Conservation (phyloP, 1,284 basidiomycete species). For the Ceraceosorus guamensis region DNA sequence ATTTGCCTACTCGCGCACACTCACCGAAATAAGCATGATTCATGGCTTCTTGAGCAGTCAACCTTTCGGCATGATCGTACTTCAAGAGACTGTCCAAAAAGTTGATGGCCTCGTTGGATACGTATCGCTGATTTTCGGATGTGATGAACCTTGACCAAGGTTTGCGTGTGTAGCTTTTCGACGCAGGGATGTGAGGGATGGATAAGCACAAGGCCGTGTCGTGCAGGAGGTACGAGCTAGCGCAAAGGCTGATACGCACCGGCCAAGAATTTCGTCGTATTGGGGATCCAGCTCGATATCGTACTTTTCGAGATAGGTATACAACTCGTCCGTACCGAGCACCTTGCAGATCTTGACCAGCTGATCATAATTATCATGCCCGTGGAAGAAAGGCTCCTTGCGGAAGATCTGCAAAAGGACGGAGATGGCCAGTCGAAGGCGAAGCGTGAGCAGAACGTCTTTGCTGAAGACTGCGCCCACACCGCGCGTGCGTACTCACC, state of each 20-base stretch:
- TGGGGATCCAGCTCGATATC: conserved; percentile 61
- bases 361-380: conserved; percentile 98
- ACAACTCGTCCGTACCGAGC: conserved; percentile 89
- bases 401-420: conserved; percentile 70
- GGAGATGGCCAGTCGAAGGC: neutral
- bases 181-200: conserved; percentile 73
- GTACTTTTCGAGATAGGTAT: conserved; percentile 55
- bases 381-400: conserved; percentile 99
- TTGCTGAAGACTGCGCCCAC: neutral
- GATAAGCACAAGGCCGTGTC: neutral
- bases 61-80: conserved; percentile 92
- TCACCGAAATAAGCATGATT: conserved; percentile 41
- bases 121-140: conserved; percentile 84
- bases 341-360: conserved; percentile 97
- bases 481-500: conserved; percentile 51
- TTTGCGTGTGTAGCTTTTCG: conserved; percentile 73
- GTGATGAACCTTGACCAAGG: conserved; percentile 58
- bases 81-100: conserved; percentile 90
- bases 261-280: conserved; percentile 46
- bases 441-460: neutral
- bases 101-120: conserved; percentile 70
- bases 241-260: conserved; percentile 8
- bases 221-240: neutral
- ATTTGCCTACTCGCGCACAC: neutral
- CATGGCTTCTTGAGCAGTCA: conserved; percentile 64